Conservation (phyloP, 83 land plant genomes). For the Picea abies region DNA sequence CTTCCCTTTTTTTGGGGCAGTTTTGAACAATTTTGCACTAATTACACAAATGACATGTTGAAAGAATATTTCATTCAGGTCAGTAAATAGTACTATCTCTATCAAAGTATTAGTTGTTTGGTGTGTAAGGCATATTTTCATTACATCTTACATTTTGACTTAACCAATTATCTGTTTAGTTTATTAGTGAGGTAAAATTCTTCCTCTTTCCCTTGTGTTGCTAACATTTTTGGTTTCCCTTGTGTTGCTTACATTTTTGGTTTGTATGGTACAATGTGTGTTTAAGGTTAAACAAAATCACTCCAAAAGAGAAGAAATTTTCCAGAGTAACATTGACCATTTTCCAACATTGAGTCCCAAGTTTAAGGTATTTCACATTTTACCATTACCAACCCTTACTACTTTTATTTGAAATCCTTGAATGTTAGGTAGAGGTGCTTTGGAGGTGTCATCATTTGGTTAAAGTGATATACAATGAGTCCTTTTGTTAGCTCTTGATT, state of each 20-base stretch:
- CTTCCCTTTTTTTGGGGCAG: background rate
- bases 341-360: too few relatives aligned
- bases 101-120: background rate
- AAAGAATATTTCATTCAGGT: too few relatives aligned
- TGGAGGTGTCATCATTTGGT: background rate
- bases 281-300: too few relatives aligned
- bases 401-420: background rate
- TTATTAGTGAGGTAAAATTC: background rate
- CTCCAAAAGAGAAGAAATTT: too few relatives aligned
- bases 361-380: background rate
- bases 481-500: background rate
- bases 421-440: background rate
- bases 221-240: background rate
- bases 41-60: too few relatives aligned
- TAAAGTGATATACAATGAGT: background rate
- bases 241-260: background rate
- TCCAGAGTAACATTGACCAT: too few relatives aligned
- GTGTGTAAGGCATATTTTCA: background rate
- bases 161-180: background rate
- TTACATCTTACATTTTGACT: background rate
- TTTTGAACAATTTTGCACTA: too few relatives aligned
- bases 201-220: background rate
- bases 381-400: background rate
- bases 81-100: slow-evolving; percentile 6
- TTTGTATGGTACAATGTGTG: background rate